These are phyloP conservation scores for Betula pendula DNA, from an alignment of 306 rosid genomes.

Conservation along the genomic window DNA sequence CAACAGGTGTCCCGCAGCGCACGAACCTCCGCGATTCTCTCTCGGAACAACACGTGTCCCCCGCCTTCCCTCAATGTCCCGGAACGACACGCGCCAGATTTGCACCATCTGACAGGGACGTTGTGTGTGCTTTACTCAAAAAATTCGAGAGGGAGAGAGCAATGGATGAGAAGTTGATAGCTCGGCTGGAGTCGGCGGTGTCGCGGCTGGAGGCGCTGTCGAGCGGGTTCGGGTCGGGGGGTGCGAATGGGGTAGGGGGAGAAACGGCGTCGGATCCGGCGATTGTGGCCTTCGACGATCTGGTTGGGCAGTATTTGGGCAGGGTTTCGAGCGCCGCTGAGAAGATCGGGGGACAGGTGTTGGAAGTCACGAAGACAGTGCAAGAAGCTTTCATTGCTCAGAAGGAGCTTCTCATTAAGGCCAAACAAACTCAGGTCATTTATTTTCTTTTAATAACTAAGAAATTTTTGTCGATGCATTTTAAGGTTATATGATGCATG, in stretches of 20 bases:
- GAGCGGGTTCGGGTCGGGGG: constrained; percentile 25
- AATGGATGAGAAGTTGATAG: constrained; percentile 78
- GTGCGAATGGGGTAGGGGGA: constrained; percentile 22
- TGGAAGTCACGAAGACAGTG: constrained; percentile 52
- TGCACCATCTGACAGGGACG: constrained; percentile 22
- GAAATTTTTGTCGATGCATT: neutral
- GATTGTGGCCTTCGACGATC: constrained; percentile 65
- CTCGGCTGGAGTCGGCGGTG: constrained; percentile 87
- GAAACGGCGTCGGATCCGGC: constrained; percentile 55
- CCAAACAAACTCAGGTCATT: constrained; percentile 73
- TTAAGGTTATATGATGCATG: neutral
- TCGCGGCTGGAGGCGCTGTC: constrained; percentile 69
- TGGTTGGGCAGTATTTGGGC: constrained; percentile 48
- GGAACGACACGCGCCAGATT: constrained; percentile 40
- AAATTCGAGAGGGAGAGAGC: constrained; percentile 5
- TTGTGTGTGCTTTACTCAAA: neutral
- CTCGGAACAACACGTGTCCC: constrained; percentile 42
- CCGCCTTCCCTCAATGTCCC: neutral
- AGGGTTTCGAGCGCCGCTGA: constrained; percentile 68
- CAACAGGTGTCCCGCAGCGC: constrained; percentile 6
- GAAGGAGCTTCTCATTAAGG: constrained; percentile 65
- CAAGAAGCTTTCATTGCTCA: constrained; percentile 68
- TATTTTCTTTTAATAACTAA: neutral
- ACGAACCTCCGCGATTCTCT: constrained; percentile 30
- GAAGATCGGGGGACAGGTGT: constrained; percentile 75